Evolutionary conservation across 2,329 filamentous ascomycete genomes (phyloP).

Genomic region (Diaporthe vaccinii): DNA sequence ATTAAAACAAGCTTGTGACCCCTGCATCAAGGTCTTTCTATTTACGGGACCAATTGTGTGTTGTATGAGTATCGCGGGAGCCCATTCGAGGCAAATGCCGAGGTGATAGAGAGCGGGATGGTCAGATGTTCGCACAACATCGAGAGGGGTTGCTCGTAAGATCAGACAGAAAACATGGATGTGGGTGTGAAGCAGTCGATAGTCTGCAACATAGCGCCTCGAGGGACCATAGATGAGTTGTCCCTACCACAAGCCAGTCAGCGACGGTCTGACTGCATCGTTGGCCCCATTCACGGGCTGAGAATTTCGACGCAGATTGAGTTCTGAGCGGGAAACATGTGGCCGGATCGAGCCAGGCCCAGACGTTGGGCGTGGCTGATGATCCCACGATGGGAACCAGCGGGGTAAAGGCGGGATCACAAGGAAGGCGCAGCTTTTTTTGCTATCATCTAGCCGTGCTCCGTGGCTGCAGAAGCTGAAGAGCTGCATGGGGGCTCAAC

Average conservation of each 20-base stretch:
- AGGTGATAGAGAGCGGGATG: conserved; percentile 6
- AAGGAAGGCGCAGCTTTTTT: not conserved
- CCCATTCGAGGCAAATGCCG: conserved; percentile 6
- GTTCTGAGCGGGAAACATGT: conserved; percentile 13
- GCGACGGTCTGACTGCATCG: not conserved
- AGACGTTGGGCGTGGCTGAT: conserved; percentile 23
- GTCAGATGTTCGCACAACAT: conserved; percentile 1
- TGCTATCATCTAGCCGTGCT: conserved; percentile 3
- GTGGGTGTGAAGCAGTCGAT: conserved; percentile 30
- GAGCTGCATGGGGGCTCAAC: not conserved
- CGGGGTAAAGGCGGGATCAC: conserved; percentile 10
- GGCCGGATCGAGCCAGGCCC: conserved; percentile 12
- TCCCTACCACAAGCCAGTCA: not conserved
- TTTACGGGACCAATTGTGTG: not conserved
- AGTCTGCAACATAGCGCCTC: conserved; percentile 24
- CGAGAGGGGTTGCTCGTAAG: not conserved
- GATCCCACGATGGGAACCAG: conserved; percentile 20
- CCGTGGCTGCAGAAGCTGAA: conserved; percentile 23
- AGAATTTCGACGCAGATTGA: not conserved
- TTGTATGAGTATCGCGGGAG: not conserved
- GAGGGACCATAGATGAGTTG: not conserved
- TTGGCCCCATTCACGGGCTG: not conserved
- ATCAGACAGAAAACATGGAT: not conserved
- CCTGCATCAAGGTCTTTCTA: not conserved
- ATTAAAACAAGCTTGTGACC: conserved; percentile 4